Evolutionary conservation across 1,139 yeast genomes (phyloP), one percentile per base, ranked within the genome.

Genomic region (Hemisphaericaspora subhashii): DNA sequence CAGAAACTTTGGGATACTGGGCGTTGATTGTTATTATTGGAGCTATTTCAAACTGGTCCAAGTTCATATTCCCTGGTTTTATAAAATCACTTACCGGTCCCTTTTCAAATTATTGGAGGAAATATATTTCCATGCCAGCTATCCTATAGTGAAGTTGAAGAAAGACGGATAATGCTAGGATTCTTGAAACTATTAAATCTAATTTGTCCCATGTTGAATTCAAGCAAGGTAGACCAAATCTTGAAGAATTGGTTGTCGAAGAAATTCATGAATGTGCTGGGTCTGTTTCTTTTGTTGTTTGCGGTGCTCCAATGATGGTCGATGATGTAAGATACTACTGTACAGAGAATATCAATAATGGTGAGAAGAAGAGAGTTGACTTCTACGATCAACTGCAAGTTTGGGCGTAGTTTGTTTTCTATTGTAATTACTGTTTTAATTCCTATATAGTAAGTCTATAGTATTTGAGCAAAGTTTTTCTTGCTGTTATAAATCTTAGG

Each of bases 251-350:
- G 8, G 65, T 67, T 4, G 42, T 44, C 12, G 32, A 46, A 12
- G 68, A 66, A 39, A 48, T 64, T 10, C 47, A 47, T 6, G 63
- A 58, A 33, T 54, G 64, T 7, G 36, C 42, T 2, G 68, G 66
- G 5, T 60, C 72, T 1, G 54, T 65, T 26, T 73, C 73, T 0
- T 66, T 76, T 37, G 58, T 72, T 3, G 57, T 74, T 5, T 77
- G 83, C 60, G 82, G 82, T 2, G 79, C 77, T 37, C 74, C 78
- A 13, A 39, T 52, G 5, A 66, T 77, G 74, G 78, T 75, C 39
- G 83, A 77, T 49, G 68, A 66, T 22, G 44, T 76, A 30, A 60
- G 83, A 39, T 51, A 60, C 29, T 39, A 54, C 12, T 66, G 68
- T 10, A 65, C 64, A n/a, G 40, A 53, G 8, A 46, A 57, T 32